phyloP scores from a whole-genome alignment of 2,329 filamentous ascomycete species.

The Trichophyton rubrum region DNA sequence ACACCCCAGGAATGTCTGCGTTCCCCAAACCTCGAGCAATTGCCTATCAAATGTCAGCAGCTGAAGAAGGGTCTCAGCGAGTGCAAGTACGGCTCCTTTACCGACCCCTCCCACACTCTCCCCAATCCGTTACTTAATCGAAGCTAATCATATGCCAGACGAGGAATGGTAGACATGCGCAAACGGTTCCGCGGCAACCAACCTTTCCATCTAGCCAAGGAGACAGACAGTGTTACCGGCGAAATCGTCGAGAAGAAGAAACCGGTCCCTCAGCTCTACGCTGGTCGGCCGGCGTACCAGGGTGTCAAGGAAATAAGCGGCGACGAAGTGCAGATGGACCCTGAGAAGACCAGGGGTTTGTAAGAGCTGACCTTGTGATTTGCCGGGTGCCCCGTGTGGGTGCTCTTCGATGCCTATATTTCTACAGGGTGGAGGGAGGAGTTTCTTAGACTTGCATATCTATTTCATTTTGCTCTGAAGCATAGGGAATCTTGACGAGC shows the following conservation, averaged over 20 bases:
- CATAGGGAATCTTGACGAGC: neutral
- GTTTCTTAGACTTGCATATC: neutral
- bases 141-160: conserved; percentile 26
- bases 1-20: conserved; percentile 78
- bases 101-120: neutral
- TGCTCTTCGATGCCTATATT: neutral
- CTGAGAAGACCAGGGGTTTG: conserved; percentile 36
- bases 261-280: conserved; percentile 60
- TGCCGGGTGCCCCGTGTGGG: neutral
- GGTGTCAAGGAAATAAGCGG: conserved; percentile 54
- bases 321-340: conserved; percentile 46
- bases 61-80: conserved; percentile 86
- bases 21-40: conserved; percentile 63
- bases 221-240: conserved; percentile 37
- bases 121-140: neutral
- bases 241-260: conserved; percentile 18
- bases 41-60: conserved; percentile 82
- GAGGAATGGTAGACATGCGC: conserved; percentile 95
- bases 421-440: neutral
- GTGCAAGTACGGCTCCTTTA: conserved; percentile 50
- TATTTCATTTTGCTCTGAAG: neutral
- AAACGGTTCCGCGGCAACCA: conserved; percentile 94
- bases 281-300: conserved; percentile 59
- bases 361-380: neutral
- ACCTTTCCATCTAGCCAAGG: conserved; percentile 58